phyloP scores from a whole-genome alignment of 2,329 filamentous ascomycete species.

The Stemphylium beticola region DNA sequence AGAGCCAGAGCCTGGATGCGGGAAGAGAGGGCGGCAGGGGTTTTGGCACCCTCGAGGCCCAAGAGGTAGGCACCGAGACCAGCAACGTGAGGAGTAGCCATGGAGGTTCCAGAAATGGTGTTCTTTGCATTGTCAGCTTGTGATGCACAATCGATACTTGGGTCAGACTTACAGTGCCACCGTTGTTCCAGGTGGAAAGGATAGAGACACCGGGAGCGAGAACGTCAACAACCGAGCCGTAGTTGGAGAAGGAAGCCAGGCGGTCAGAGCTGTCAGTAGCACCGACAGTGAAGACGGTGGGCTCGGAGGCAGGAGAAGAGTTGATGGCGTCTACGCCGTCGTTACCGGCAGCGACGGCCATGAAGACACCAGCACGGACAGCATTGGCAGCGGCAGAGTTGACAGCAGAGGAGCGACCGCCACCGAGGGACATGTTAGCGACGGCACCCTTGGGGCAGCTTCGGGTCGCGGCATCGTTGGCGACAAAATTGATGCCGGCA shows the following conservation, averaged over 20 bases:
- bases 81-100: slow-evolving; percentile 73
- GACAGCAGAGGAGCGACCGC: slow-evolving; percentile 43
- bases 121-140: slow-evolving; percentile 42
- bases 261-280: slow-evolving; percentile 47
- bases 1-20: slow-evolving; percentile 55
- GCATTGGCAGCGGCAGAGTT: slow-evolving; percentile 48
- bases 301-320: slow-evolving; percentile 48
- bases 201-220: slow-evolving; percentile 51
- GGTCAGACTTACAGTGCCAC: slow-evolving; percentile 40
- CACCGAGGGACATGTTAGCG: slow-evolving; percentile 51
- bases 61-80: slow-evolving; percentile 76
- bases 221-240: slow-evolving; percentile 46
- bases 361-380: slow-evolving; percentile 47
- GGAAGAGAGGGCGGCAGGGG: slow-evolving; percentile 57
- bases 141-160: background rate
- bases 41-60: slow-evolving; percentile 53
- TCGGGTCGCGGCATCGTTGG: slow-evolving; percentile 43
- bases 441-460: slow-evolving; percentile 47
- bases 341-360: slow-evolving; percentile 52
- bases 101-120: slow-evolving; percentile 66
- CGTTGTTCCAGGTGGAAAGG: slow-evolving; percentile 56
- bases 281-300: slow-evolving; percentile 49
- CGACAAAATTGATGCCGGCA: slow-evolving; percentile 48
- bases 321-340: slow-evolving; percentile 40
- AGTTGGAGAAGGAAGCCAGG: slow-evolving; percentile 51